Base-by-base conservation (phyloP, 2,329 filamentous ascomycete species). In the Cladophialophora immunda region DNA sequence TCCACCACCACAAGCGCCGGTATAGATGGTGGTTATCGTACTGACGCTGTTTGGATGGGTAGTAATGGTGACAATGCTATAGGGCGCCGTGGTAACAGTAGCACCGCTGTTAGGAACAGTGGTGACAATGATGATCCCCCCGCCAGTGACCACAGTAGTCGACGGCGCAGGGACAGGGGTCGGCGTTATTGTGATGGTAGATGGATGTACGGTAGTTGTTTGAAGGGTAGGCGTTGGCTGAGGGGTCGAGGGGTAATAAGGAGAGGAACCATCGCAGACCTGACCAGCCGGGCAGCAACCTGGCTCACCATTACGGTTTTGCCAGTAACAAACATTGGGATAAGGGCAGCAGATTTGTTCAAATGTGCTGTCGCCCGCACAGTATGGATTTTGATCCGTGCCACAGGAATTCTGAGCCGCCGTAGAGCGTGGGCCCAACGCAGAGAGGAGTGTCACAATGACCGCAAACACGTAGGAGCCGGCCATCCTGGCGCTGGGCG, bases 231-330 rank as follows among this genome's bases (percentile, higher is more conserved):
- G 34, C 19, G 58, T 62, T 17, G 36, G 59, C 13, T 58, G 60
- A 15, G 63, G 36, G 22, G 64, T 66, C 30, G 65, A 52, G 4
- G 63, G 60, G 30, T 59, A 64, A 27, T 55, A 67, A 36, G 67
- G 67, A 9, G 66, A 45, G 29, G 58, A 47, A 4, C 68, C 68
- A 55, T 64, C 50, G 47, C 74, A 76, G n/a, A 68, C 66, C 64
- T 71, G 65, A 41, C 73, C 74, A 27, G 70, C 62, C 1, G 73
- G 72, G 70, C 74, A 76, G 64, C 74, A 76, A 17, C 68, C 72
- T 9, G 74, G 69, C 2, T 64, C 56, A 6, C 74, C 72, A n/a
- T 71, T 64, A 27, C 73, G 68, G 54, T 75, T 68, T 27, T 70
- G 67, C 68, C 72, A 75, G 69, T 75, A 76, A 58, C 73, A 74